phyloP scores from a whole-genome alignment of 2,329 filamentous ascomycete genomes.

The Ceratocystis colombiana region DNA sequence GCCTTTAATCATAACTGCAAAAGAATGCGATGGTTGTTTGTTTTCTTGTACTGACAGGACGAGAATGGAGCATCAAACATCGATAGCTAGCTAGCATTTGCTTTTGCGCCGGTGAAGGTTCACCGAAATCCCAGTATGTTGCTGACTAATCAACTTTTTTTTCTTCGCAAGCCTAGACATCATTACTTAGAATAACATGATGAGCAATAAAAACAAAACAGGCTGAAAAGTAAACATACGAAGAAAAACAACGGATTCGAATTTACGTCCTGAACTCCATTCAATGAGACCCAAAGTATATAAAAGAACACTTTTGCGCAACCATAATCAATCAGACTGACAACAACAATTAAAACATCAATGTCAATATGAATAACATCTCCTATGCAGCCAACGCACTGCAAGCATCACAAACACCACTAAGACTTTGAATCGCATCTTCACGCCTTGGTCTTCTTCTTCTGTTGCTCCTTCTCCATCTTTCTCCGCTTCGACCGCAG shows the following conservation, averaged over 20 bases:
- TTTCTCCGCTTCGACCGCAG: conserved; percentile 82
- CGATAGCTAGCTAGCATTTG: neutral
- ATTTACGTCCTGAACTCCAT: conserved; percentile 21
- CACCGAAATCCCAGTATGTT: conserved; percentile 13
- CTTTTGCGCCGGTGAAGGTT: conserved; percentile 22
- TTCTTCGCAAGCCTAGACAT: neutral
- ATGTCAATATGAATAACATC: conserved; percentile 20
- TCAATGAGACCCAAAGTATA: conserved; percentile 24
- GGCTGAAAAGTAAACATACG: neutral
- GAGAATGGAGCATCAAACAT: neutral
- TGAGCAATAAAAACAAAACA: neutral
- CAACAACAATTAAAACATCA: conserved; percentile 21
- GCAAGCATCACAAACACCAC: neutral
- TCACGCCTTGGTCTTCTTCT: conserved; percentile 32
- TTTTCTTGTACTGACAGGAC: neutral
- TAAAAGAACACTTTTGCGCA: conserved; percentile 25
- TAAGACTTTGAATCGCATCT: conserved; percentile 5
- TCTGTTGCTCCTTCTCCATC: conserved; percentile 58
- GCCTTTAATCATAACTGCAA: neutral
- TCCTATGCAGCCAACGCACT: conserved; percentile 8
- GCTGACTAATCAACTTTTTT: conserved; percentile 20
- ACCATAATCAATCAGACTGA: conserved; percentile 19
- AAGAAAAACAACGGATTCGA: neutral
- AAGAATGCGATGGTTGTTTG: neutral
- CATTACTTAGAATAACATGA: neutral